A percentile compares a stretch with the other conserved stretches of the same genome.
Evolutionary conservation across 345 rosid genomes (phyloP).

Genomic region (Lepidium africanum): DNA sequence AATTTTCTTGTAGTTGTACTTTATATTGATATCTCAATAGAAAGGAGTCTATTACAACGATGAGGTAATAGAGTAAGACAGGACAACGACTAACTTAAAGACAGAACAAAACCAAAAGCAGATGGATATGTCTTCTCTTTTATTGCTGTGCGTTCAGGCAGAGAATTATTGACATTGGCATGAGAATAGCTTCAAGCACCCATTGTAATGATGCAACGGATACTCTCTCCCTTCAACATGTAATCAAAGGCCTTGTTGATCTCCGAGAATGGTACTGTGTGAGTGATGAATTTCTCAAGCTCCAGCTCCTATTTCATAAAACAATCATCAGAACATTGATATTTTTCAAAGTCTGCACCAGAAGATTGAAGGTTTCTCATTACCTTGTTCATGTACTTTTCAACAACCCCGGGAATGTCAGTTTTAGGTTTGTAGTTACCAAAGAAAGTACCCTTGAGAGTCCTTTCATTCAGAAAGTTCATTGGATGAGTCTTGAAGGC

Average conservation of each 20-base stretch:
- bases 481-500: constrained; percentile 53
- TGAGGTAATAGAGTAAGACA: neutral
- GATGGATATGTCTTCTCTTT: neutral
- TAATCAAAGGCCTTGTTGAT: constrained; percentile 56
- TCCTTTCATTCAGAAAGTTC: constrained; percentile 55
- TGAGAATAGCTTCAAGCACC: constrained; percentile 19
- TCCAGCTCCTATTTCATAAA: constrained; percentile 34
- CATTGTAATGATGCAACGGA: constrained; percentile 53
- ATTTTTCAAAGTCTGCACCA: neutral
- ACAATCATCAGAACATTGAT: neutral
- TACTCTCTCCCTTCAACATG: constrained; percentile 47
- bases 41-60: constrained; percentile 8
- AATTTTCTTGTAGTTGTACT: neutral
- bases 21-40: neutral
- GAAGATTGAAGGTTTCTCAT: neutral
- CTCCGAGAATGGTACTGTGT: constrained; percentile 44
- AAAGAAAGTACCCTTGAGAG: constrained; percentile 61
- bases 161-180: neutral
- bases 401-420: constrained; percentile 57
- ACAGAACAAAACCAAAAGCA: neutral
- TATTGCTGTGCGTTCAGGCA: constrained; percentile 8
- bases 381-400: constrained; percentile 59
- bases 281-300: constrained; percentile 58
- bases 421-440: constrained; percentile 64
- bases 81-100: neutral